Evolutionary conservation across 2,329 filamentous ascomycete genomes (phyloP).

Genomic region (Graphilbum fragrans): DNA sequence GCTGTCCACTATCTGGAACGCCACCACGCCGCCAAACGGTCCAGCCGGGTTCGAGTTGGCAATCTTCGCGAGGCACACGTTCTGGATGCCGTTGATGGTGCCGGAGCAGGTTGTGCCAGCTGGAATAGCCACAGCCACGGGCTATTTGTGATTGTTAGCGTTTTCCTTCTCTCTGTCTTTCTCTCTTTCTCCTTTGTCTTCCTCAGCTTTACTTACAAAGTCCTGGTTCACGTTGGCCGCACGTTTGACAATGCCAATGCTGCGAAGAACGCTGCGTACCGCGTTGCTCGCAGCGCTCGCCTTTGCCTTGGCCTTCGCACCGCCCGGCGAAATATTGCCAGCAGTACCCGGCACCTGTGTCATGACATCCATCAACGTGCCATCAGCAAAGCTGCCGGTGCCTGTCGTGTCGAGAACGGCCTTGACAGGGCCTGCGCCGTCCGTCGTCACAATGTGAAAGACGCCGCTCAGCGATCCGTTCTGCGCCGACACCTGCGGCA

Average conservation of each 20-base stretch:
- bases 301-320: conserved; percentile 8
- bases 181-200: neutral
- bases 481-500: conserved; percentile 24
- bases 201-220: conserved; percentile 15
- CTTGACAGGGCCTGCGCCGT: conserved; percentile 25
- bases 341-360: conserved; percentile 23
- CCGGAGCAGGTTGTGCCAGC: conserved; percentile 26
- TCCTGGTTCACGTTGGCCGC: conserved; percentile 15
- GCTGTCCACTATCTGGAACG: conserved; percentile 22
- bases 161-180: neutral
- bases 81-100: conserved; percentile 17
- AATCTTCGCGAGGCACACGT: conserved; percentile 30
- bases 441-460: conserved; percentile 27
- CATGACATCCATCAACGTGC: conserved; percentile 15
- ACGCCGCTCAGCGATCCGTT: conserved; percentile 22
- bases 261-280: conserved; percentile 6
- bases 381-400: conserved; percentile 20
- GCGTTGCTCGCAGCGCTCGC: neutral
- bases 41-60: conserved; percentile 26
- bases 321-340: conserved; percentile 19
- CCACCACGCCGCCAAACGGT: conserved; percentile 27
- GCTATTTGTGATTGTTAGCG: conserved; percentile 19
- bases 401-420: conserved; percentile 25
- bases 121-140: conserved; percentile 22
- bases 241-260: conserved; percentile 12